Conservation (phyloP, 129 eudicot genomes). For the Lactuca saligna region DNA sequence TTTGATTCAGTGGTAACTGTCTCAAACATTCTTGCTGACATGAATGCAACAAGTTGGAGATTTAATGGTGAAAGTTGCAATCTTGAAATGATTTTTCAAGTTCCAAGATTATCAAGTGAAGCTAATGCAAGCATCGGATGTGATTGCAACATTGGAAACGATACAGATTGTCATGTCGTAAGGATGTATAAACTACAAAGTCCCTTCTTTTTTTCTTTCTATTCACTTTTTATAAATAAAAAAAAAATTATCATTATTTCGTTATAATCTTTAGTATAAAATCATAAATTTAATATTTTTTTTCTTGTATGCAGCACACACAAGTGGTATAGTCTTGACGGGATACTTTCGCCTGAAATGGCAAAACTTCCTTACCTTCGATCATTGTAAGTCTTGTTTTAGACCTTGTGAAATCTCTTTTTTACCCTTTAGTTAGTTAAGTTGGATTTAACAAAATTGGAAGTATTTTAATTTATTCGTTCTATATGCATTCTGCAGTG, state of each 20-base stretch:
- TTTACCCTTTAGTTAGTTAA: background rate
- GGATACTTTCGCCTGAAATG: slow-evolving; percentile 70
- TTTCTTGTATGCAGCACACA: slow-evolving; percentile 49
- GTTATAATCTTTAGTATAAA: no score
- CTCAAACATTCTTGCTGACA: slow-evolving; percentile 45
- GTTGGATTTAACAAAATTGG: background rate
- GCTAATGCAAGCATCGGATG: slow-evolving; percentile 57
- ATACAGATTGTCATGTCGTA: slow-evolving; percentile 63
- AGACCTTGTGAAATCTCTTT: background rate
- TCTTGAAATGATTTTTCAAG: slow-evolving; percentile 49
- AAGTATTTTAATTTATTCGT: slow-evolving; percentile 8
- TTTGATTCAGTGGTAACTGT: slow-evolving; percentile 56
- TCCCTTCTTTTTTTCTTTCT: slow-evolving; percentile 24
- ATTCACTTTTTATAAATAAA: background rate
- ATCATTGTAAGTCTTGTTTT: slow-evolving; percentile 51
- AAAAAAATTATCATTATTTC: no score
- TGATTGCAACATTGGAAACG: slow-evolving; percentile 55
- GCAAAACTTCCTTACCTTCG: slow-evolving; percentile 68
- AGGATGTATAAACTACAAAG: slow-evolving; percentile 48
- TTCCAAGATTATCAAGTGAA: slow-evolving; percentile 36
- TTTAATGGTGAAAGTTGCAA: slow-evolving; percentile 56
- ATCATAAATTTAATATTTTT: background rate
- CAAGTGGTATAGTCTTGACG: slow-evolving; percentile 74
- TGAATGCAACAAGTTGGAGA: slow-evolving; percentile 81
- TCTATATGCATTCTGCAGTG: slow-evolving; percentile 51